phyloP scores from a whole-genome alignment of 2,329 filamentous ascomycete genomes.

The Cladosporium sp. region DNA sequence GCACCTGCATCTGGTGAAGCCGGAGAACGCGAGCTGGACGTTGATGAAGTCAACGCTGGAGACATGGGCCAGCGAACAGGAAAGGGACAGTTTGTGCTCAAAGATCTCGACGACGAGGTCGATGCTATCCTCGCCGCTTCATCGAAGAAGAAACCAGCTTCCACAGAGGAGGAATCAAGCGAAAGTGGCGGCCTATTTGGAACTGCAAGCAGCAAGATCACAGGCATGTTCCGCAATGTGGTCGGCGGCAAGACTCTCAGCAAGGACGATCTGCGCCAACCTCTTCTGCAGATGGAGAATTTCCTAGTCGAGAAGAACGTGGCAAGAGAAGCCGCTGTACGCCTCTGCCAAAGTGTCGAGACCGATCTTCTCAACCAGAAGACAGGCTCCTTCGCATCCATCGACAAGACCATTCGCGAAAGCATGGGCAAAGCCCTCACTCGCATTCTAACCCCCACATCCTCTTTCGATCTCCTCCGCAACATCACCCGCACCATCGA shows the following conservation, averaged over 20 bases:
- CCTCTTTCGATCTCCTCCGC: slow-evolving; percentile 86
- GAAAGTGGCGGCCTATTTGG: slow-evolving; percentile 64
- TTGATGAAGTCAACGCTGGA: slow-evolving; percentile 71
- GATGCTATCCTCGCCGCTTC: slow-evolving; percentile 80
- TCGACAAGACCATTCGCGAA: slow-evolving; percentile 74
- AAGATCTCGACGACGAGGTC: slow-evolving; percentile 89
- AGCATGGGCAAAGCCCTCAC: slow-evolving; percentile 90
- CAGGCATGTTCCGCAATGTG: slow-evolving; percentile 87
- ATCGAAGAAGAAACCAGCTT: slow-evolving; percentile 58
- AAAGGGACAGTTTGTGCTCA: slow-evolving; percentile 90
- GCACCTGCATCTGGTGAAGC: slow-evolving; percentile 50
- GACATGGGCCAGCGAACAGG: slow-evolving; percentile 80
- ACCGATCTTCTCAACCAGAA: slow-evolving; percentile 84
- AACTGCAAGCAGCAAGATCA: slow-evolving; percentile 74
- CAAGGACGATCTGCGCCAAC: slow-evolving; percentile 81
- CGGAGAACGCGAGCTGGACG: slow-evolving; percentile 41
- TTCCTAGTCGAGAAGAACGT: slow-evolving; percentile 95
- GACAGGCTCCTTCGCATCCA: slow-evolving; percentile 77
- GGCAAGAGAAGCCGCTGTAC: slow-evolving; percentile 84
- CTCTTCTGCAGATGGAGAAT: slow-evolving; percentile 93
- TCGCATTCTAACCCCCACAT: slow-evolving; percentile 93
- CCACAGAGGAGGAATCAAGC: slow-evolving; percentile 53
- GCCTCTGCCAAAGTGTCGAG: slow-evolving; percentile 86
- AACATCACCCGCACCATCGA: slow-evolving; percentile 80
- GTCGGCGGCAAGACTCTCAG: slow-evolving; percentile 91